phyloP scores from a whole-genome alignment of 306 rosid genomes.

The Trifolium subterraneum region DNA sequence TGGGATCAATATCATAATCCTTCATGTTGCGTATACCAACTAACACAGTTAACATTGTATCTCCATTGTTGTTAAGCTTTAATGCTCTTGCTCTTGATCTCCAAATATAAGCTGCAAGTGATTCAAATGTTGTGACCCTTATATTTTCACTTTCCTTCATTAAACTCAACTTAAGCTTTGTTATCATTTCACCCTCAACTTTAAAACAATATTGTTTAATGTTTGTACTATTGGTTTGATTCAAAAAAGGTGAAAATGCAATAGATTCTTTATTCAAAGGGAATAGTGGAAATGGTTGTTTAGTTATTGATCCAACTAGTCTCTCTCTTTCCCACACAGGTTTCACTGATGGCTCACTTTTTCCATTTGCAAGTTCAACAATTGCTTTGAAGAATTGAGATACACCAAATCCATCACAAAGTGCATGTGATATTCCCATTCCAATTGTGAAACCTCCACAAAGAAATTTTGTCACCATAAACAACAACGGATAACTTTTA shows the following conservation, averaged over 20 bases:
- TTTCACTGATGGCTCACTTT: constrained; percentile 47
- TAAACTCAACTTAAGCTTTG: constrained; percentile 40
- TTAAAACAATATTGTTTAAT: not conserved
- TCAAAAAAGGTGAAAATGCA: constrained; percentile 44
- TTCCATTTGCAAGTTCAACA: constrained; percentile 45
- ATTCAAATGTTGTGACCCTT: constrained; percentile 41
- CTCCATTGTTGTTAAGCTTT: constrained; percentile 40
- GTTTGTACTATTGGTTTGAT: not conserved
- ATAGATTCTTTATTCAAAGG: not conserved
- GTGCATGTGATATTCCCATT: not conserved
- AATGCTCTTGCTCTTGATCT: constrained; percentile 21
- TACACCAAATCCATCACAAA: not conserved
- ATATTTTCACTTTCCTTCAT: constrained; percentile 5
- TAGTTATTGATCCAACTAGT: constrained; percentile 7
- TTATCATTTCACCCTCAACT: constrained; percentile 29
- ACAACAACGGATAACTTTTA: constrained; percentile 32
- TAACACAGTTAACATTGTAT: not conserved
- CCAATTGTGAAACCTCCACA: constrained; percentile 5
- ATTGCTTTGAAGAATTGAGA: not conserved
- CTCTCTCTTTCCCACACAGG: constrained; percentile 63
- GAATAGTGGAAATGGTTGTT: constrained; percentile 3
- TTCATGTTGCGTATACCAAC: constrained; percentile 38
- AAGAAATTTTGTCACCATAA: constrained; percentile 48
- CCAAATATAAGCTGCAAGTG: constrained; percentile 46
- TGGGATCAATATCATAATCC: constrained; percentile 32